phyloP scores from a whole-genome alignment of 2,329 filamentous ascomycete genomes.

The Cytospora leucostoma region DNA sequence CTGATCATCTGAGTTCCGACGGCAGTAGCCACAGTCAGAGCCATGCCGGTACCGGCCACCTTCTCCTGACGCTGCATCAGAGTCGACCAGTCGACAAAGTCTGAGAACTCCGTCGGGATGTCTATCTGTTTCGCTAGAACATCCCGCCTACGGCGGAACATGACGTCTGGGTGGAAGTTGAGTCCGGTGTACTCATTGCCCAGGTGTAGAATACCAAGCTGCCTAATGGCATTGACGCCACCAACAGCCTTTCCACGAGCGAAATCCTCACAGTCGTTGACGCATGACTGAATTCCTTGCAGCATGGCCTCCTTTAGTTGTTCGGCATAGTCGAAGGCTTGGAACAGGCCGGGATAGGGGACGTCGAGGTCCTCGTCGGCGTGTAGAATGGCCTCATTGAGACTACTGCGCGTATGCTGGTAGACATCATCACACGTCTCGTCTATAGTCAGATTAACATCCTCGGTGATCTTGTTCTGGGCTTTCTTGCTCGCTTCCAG shows the following conservation, averaged over 20 bases:
- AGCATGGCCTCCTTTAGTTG: slow-evolving; percentile 92
- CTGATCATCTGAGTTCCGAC: slow-evolving; percentile 80
- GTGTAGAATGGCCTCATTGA: slow-evolving; percentile 73
- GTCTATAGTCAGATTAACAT: slow-evolving; percentile 81
- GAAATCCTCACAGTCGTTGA: slow-evolving; percentile 79
- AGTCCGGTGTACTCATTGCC: slow-evolving; percentile 85
- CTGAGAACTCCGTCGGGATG: slow-evolving; percentile 82
- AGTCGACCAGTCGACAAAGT: slow-evolving; percentile 87
- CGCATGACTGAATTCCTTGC: slow-evolving; percentile 78
- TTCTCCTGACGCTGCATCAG: slow-evolving; percentile 92
- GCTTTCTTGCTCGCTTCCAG: slow-evolving; percentile 83
- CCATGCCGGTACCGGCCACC: slow-evolving; percentile 90
- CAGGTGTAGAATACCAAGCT: slow-evolving; percentile 83
- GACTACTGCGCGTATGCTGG: slow-evolving; percentile 72
- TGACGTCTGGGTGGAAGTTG: slow-evolving; percentile 85
- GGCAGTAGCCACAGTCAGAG: slow-evolving; percentile 85
- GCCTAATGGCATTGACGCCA: slow-evolving; percentile 85
- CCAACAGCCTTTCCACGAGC: slow-evolving; percentile 76
- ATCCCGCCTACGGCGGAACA: slow-evolving; percentile 87
- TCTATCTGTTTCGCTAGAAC: slow-evolving; percentile 81
- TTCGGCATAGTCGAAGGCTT: slow-evolving; percentile 88
- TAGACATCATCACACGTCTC: slow-evolving; percentile 85
- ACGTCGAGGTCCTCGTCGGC: slow-evolving; percentile 82
- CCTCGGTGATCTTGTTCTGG: slow-evolving; percentile 74
- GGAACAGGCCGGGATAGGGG: slow-evolving; percentile 81